Conservation (phyloP, 495 filamentous ascomycete genomes). For the Astrothelium subdiscretum region DNA sequence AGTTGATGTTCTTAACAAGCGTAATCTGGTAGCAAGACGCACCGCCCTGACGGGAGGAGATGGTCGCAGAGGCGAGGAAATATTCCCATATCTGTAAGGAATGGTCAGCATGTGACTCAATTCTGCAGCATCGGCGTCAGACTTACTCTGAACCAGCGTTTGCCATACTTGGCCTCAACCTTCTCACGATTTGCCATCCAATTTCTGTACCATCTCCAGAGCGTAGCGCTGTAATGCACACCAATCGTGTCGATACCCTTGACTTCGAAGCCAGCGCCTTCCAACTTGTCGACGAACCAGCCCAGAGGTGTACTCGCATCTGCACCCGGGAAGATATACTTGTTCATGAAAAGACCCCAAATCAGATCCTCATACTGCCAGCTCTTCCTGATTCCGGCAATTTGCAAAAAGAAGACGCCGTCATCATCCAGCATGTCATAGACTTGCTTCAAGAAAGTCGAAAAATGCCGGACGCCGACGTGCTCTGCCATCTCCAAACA, state of each 20-base stretch:
- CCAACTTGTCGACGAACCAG: constrained; percentile 55
- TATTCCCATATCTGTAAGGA: constrained; percentile 85
- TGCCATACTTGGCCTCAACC: constrained; percentile 89
- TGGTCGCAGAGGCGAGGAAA: constrained; percentile 90
- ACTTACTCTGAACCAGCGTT: constrained; percentile 87
- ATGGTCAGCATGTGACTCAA: background rate
- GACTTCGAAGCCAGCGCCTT: constrained; percentile 67
- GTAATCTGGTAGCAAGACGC: constrained; percentile 96
- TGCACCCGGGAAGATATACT: constrained; percentile 81
- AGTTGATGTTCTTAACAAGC: constrained; percentile 96
- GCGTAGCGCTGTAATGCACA: constrained; percentile 92
- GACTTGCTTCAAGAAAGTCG: constrained; percentile 55
- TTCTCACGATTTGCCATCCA: constrained; percentile 95
- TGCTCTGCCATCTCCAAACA: constrained; percentile 88
- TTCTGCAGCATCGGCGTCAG: background rate
- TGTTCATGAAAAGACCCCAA: constrained; percentile 89
- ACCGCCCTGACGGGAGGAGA: constrained; percentile 81
- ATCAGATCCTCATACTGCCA: constrained; percentile 88
- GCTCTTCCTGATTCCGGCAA: constrained; percentile 64
- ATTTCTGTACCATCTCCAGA: constrained; percentile 99
- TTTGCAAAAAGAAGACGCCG: constrained; percentile 72
- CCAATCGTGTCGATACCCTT: constrained; percentile 76
- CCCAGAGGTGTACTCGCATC: constrained; percentile 74
- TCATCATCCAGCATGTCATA: constrained; percentile 84
- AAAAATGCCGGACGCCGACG: constrained; percentile 67